Evolutionary conservation across 75 land plant species (phyloP).

Genomic region (Cupressus sempervirens): DNA sequence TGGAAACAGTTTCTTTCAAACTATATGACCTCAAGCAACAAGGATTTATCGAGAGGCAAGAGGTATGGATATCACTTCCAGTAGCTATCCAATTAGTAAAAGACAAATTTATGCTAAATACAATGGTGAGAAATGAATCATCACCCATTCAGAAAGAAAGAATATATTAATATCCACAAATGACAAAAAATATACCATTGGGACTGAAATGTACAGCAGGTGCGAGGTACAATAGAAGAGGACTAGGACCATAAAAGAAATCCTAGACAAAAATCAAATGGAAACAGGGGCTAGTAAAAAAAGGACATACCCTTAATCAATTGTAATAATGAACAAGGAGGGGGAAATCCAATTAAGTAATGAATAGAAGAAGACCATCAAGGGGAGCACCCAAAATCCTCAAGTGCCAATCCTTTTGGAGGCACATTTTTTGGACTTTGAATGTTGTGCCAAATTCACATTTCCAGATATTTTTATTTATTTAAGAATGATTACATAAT

Average conservation of each 20-base stretch:
- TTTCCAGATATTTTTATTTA: not conserved
- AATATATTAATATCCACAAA: too few relatives aligned
- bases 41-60: slow-evolving; percentile 88
- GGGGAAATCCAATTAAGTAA: too few relatives aligned
- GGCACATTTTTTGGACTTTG: not conserved
- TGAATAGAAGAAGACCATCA: too few relatives aligned
- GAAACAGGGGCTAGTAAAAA: too few relatives aligned
- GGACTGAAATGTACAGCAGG: too few relatives aligned
- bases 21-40: slow-evolving; percentile 86
- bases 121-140: not conserved
- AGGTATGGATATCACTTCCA: slow-evolving; percentile 38
- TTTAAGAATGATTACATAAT: not conserved
- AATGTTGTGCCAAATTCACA: not conserved
- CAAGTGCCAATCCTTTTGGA: not conserved
- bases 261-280: too few relatives aligned
- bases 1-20: slow-evolving; percentile 74
- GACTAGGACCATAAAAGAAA: too few relatives aligned
- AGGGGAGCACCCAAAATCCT: too few relatives aligned
- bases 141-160: not conserved
- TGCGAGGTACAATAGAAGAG: too few relatives aligned
- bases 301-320: too few relatives aligned
- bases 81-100: not conserved
- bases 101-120: not conserved
- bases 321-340: too few relatives aligned
- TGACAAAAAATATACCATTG: too few relatives aligned